These are phyloP conservation scores for Cercospora sp. DNA, from an alignment of 2,329 filamentous ascomycete species.

Conservation along the genomic window DNA sequence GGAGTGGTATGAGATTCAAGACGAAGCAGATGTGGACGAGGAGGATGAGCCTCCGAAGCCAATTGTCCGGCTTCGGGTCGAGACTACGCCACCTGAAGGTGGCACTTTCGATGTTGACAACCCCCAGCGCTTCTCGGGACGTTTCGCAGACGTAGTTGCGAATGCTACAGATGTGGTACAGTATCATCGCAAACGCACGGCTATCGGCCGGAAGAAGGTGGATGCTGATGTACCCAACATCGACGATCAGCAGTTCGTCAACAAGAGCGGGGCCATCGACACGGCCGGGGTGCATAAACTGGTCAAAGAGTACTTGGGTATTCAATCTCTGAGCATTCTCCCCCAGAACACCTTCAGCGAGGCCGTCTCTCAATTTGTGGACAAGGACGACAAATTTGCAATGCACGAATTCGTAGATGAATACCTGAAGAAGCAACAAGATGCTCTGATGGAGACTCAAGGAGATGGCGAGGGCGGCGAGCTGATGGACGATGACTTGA, in stretches of 20 bases:
- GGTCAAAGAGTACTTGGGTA: slow-evolving; percentile 81
- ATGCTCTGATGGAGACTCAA: slow-evolving; percentile 56
- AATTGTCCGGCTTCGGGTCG: slow-evolving; percentile 84
- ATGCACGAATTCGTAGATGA: slow-evolving; percentile 60
- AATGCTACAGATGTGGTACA: slow-evolving; percentile 93
- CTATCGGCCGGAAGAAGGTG: slow-evolving; percentile 49
- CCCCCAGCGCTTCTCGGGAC: slow-evolving; percentile 90
- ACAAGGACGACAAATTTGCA: slow-evolving; percentile 91
- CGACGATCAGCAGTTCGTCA: slow-evolving; percentile 60
- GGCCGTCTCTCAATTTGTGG: slow-evolving; percentile 87
- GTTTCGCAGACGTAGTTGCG: slow-evolving; percentile 85
- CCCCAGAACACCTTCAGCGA: slow-evolving; percentile 92
- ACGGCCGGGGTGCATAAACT: slow-evolving; percentile 84
- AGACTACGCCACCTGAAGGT: slow-evolving; percentile 82
- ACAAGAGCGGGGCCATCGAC: slow-evolving; percentile 52
- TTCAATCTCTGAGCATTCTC: slow-evolving; percentile 87
- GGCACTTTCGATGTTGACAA: slow-evolving; percentile 90
- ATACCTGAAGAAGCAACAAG: slow-evolving; percentile 47
- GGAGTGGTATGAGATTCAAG: slow-evolving; percentile 78
- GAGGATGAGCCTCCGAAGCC: slow-evolving; percentile 70
- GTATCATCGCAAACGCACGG: slow-evolving; percentile 86
- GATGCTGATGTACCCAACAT: slow-evolving; percentile 64
- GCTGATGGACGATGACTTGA: slow-evolving; percentile 52
- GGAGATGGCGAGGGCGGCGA: slow-evolving; percentile 69
- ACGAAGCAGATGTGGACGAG: slow-evolving; percentile 50